phyloP scores from a whole-genome alignment of 2,329 filamentous ascomycete genomes.

The Leptodontidium sp. region DNA sequence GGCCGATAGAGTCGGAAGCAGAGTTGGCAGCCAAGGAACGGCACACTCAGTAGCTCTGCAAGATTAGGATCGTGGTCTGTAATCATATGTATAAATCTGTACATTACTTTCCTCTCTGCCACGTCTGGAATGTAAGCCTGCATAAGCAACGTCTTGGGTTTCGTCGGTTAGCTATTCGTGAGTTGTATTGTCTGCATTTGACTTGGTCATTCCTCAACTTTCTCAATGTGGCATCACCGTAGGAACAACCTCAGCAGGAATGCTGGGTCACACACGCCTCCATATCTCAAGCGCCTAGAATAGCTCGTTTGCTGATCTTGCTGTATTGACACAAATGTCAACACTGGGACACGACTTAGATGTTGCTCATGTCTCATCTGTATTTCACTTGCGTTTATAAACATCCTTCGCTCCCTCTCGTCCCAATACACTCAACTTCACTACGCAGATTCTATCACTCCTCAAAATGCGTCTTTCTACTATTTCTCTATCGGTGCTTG shows the following conservation, averaged over 20 bases:
- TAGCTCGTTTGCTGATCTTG: too few relatives aligned
- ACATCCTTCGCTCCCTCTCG: neutral
- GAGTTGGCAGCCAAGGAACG: neutral
- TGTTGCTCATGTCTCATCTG: neutral
- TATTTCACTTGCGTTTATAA: neutral
- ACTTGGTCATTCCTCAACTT: neutral
- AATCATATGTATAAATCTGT: slow-evolving; percentile 5
- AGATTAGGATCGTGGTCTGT: neutral
- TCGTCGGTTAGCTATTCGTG: neutral
- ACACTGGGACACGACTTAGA: too few relatives aligned
- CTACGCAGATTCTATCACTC: neutral
- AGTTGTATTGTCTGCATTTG: neutral
- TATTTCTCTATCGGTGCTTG: neutral
- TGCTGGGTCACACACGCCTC: neutral
- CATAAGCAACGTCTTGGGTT: neutral
- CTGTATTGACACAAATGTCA: too few relatives aligned
- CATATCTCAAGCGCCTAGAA: neutral
- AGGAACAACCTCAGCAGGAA: neutral
- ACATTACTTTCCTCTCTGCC: neutral
- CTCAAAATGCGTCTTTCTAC: neutral
- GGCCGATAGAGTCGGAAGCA: slow-evolving; percentile 16
- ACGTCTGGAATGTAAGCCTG: neutral
- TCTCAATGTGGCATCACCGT: neutral
- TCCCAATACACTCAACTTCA: neutral
- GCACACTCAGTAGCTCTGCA: neutral